A percentile compares a stretch with the other conserved stretches of the same genome.
phyloP scores from a whole-genome alignment of 768 basidiomycete genomes.

The Ramaria rubella region DNA sequence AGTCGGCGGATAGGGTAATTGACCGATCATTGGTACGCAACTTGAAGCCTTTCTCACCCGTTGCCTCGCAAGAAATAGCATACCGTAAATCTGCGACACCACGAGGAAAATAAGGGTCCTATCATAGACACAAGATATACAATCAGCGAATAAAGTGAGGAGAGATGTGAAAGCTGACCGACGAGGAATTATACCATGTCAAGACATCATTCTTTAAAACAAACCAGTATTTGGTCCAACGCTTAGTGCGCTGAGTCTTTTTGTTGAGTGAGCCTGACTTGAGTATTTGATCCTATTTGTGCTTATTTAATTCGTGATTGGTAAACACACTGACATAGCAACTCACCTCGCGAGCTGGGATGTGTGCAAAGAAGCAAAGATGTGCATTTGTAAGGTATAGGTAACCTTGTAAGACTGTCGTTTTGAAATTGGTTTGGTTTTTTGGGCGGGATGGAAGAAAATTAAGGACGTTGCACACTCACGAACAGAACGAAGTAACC shows the following conservation, averaged over 20 bases:
- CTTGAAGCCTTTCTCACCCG: slow-evolving; percentile 72
- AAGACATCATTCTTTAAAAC: slow-evolving; percentile 92
- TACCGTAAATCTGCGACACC: slow-evolving; percentile 95
- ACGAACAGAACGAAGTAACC: slow-evolving; percentile 86
- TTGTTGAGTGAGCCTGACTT: slow-evolving; percentile 90
- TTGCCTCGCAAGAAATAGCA: slow-evolving; percentile 79
- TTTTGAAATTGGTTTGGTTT: not conserved
- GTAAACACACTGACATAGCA: slow-evolving; percentile 1
- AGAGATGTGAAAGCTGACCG: slow-evolving; percentile 42
- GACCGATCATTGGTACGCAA: slow-evolving; percentile 77
- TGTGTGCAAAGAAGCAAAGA: slow-evolving; percentile 94
- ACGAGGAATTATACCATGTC: slow-evolving; percentile 94
- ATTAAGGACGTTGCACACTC: slow-evolving; percentile 33
- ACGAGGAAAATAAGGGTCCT: slow-evolving; percentile 98
- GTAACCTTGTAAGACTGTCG: slow-evolving; percentile 86
- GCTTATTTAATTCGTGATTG: not conserved
- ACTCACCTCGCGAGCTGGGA: slow-evolving; percentile 80
- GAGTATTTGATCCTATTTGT: slow-evolving; percentile 74
- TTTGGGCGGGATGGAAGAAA: not conserved
- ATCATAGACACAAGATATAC: not conserved
- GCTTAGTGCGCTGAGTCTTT: slow-evolving; percentile 81
- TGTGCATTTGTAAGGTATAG: slow-evolving; percentile 94
- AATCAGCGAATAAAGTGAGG: slow-evolving; percentile 3
- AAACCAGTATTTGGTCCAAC: slow-evolving; percentile 96
- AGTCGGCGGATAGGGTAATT: slow-evolving; percentile 68